phyloP scores from a whole-genome alignment of 2,329 filamentous ascomycete genomes.

The Fusarium sambucinum region DNA sequence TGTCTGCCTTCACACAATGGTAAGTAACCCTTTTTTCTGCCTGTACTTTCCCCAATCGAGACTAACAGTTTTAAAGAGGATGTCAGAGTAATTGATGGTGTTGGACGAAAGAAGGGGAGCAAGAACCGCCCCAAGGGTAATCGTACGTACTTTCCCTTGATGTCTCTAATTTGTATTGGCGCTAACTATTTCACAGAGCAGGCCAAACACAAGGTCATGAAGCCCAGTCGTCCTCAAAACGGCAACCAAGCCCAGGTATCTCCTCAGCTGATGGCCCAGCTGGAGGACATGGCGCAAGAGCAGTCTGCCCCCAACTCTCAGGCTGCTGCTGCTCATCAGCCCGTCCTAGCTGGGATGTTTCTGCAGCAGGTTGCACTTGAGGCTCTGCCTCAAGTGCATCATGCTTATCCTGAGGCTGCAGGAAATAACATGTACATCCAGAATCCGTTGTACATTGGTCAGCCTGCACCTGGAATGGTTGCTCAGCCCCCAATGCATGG shows the following conservation, averaged over 20 bases:
- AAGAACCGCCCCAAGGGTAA: neutral
- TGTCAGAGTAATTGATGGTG: neutral
- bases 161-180: no score
- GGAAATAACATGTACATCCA: neutral
- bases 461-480: neutral
- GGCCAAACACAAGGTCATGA: neutral
- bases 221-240: neutral
- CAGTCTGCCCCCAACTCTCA: neutral
- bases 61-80: neutral
- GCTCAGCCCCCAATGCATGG: neutral
- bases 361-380: neutral
- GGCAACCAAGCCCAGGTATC: fast-evolving
- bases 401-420: neutral
- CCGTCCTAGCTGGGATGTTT: neutral
- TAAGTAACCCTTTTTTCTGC: neutral
- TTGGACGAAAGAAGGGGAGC: neutral
- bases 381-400: neutral
- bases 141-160: neutral
- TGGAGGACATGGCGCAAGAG: neutral
- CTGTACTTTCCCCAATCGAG: neutral
- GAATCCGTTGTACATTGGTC: neutral
- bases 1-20: neutral
- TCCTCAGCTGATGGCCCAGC: neutral
- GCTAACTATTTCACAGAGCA: neutral
- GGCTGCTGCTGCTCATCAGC: neutral